Percentiles rank a stretch among this genome's conserved stretches.
These are phyloP conservation scores for Pachyrhizus erosus DNA, from an alignment of 306 rosid species.

Conservation along the genomic window DNA sequence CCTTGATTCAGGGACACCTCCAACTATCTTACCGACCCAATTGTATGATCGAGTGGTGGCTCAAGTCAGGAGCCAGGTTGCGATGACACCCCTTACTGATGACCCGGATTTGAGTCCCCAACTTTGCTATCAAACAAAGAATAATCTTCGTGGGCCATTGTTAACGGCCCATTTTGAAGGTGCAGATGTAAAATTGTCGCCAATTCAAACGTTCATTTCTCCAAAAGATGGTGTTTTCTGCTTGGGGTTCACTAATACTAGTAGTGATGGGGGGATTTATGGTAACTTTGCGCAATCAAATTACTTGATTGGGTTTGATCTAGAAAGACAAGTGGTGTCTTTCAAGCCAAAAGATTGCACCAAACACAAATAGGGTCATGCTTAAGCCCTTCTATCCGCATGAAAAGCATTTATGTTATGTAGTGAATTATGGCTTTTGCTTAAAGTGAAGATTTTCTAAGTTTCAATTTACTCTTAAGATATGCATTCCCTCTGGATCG, in stretches of 20 bases:
- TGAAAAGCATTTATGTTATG: not conserved
- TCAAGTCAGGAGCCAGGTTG: not conserved
- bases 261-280: not conserved
- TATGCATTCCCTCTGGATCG: not conserved
- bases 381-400: not conserved
- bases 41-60: not conserved
- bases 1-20: constrained; percentile 18
- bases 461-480: not conserved
- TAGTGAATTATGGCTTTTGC: not conserved
- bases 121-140: not conserved
- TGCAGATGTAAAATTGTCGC: not conserved
- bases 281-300: constrained; percentile 34
- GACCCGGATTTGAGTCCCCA: not conserved
- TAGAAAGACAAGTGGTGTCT: not conserved
- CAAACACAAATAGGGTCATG: not conserved
- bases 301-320: constrained; percentile 23
- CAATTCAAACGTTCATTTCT: constrained; percentile 11
- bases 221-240: constrained; percentile 25
- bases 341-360: constrained; percentile 10
- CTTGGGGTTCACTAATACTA: constrained; percentile 14
- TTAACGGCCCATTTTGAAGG: constrained; percentile 12
- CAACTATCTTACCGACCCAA: not conserved
- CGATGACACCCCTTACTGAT: not conserved
- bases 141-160: not conserved
- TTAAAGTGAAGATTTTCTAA: not conserved